Base-by-base conservation (phyloP, 192 early-diverging fungal species). In the Mortierella antarctica region DNA sequence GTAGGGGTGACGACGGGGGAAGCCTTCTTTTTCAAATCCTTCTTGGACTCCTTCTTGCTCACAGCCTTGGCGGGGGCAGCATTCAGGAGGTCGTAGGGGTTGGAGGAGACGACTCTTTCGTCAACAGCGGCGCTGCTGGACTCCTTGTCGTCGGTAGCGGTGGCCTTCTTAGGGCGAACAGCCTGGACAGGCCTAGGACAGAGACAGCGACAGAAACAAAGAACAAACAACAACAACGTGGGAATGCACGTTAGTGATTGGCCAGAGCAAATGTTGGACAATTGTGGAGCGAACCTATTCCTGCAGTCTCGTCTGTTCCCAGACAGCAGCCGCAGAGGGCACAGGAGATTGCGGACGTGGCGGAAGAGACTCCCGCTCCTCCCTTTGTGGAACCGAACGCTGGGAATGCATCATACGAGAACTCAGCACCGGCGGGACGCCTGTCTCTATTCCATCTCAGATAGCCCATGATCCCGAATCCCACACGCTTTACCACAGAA, bases 61-160 rank as follows among this genome's bases (percentile, higher is more conserved):
- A 65, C 44, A 50, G 75, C 0, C 56, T 65, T 65, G 57, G 18
- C 57, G 57, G 64, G 57, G 7, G 76, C 17, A 21, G 76, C 69
- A 46, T 79, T 58, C 17, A 79, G 53, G 20, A 79, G 69, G 56
- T 79, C 76, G 52, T 57, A 79, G 39, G 76, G 76, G 64, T 79
- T 79, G 58, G 69, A 66, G 8, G 76, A 79, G 50, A 79, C 31
- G 48, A 79, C 76, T 60, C 57, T 71, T 44, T 64, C 76, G 40
- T 79, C 76, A 9, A 79, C 64, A 23, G 63, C 51, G 17, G 49
- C 63, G 13, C 46, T 62, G 21, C 51, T n/a, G n/a, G 65, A 52
- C 13, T 64, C 66, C 31, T 71, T 67, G 20, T 80, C 70, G 42
- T 71, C 48, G 17, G 20, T 60, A 40, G 21, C 65, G 53, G 56